phyloP scores from a whole-genome alignment of 768 basidiomycete genomes.

The Xerocomellus chrysenteron region DNA sequence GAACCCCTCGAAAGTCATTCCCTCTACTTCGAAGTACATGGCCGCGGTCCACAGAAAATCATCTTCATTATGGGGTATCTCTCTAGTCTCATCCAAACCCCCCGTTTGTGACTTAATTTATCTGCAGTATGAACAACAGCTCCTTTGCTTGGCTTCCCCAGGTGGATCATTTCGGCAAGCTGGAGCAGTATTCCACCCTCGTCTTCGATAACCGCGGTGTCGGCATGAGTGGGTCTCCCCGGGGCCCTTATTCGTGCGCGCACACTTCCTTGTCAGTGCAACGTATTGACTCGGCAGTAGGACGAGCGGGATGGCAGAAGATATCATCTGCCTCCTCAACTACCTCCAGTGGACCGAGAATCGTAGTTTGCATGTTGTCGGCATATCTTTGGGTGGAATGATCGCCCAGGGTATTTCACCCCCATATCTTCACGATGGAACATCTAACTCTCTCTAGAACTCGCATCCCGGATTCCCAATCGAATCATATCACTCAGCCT shows the following conservation, averaged over 20 bases:
- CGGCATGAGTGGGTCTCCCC: constrained; percentile 68
- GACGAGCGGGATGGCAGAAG: constrained; percentile 77
- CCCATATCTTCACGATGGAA: background rate
- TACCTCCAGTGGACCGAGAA: constrained; percentile 68
- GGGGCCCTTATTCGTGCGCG: constrained; percentile 75
- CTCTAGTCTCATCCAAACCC: background rate
- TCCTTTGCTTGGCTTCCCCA: constrained; percentile 65
- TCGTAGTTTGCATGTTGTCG: constrained; percentile 66
- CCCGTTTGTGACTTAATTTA: constrained; percentile 3
- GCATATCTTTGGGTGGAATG: constrained; percentile 81
- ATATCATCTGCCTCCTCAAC: constrained; percentile 64
- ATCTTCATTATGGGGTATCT: constrained; percentile 74
- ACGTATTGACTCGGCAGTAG: constrained; percentile 34
- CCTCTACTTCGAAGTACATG: constrained; percentile 80
- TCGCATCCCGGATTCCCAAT: constrained; percentile 63
- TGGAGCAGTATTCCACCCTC: constrained; percentile 55
- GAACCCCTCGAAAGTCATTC: constrained; percentile 63
- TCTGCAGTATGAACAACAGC: constrained; percentile 54
- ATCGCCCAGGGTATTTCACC: constrained; percentile 62
- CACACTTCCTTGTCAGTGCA: background rate
- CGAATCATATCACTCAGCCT: constrained; percentile 67
- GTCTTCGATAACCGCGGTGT: constrained; percentile 88
- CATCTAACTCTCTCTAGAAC: constrained; percentile 44
- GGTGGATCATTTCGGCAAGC: constrained; percentile 59
- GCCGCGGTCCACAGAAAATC: constrained; percentile 59